These are phyloP conservation scores for Lentinula raphanica DNA, from an alignment of 768 basidiomycete genomes.

Conservation along the genomic window DNA sequence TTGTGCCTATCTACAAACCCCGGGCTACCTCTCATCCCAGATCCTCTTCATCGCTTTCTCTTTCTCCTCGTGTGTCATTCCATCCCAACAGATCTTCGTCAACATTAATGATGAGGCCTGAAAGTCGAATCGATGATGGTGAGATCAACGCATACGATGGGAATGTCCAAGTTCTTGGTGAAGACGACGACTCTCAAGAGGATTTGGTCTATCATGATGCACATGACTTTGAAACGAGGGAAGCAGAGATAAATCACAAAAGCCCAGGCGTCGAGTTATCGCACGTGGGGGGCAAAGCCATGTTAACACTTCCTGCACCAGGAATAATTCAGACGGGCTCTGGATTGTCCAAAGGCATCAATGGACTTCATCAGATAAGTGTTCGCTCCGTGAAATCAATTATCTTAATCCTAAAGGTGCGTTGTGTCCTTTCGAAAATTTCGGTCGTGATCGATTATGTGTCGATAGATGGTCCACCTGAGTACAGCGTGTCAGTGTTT, in stretches of 20 bases:
- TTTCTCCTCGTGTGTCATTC: not conserved
- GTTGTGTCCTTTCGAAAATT: not conserved
- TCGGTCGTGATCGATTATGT: not conserved
- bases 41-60: not conserved
- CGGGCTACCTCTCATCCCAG: not conserved
- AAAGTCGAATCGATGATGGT: not conserved
- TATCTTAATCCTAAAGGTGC: constrained; percentile 23
- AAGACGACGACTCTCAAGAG: not conserved
- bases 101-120: not conserved
- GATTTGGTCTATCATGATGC: not conserved
- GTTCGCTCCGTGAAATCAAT: constrained; percentile 21
- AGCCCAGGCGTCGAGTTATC: not conserved
- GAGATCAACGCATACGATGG: not conserved
- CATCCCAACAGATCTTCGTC: not conserved
- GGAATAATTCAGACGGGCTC: not conserved
- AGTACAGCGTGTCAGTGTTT: constrained; percentile 15
- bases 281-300: not conserved
- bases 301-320: constrained; percentile 2
- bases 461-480: constrained; percentile 8
- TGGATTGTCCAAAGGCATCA: not conserved
- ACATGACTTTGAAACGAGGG: not conserved
- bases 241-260: not conserved
- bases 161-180: not conserved
- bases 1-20: not conserved
- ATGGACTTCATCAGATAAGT: constrained; percentile 1